A percentile compares a stretch with the other conserved stretches of the same genome.
Conservation (phyloP, 352 stramenopile genomes). For the Aphanomyces astaci region DNA sequence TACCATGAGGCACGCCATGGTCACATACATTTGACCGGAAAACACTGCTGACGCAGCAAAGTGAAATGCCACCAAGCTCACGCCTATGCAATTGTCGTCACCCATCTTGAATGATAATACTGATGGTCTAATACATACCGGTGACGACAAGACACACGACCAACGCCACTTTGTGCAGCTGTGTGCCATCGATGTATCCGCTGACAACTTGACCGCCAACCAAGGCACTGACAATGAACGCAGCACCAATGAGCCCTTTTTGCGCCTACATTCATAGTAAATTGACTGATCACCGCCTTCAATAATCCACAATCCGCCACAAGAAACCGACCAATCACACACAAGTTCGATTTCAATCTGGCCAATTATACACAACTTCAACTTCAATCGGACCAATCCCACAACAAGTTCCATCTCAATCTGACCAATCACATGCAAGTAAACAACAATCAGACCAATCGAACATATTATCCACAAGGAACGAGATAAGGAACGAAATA, state of each 20-base stretch:
- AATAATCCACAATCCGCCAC: too few relatives aligned
- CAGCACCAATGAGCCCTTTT: constrained; percentile 54
- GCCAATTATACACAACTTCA: too few relatives aligned
- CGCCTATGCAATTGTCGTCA: background rate
- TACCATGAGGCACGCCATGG: constrained; percentile 38
- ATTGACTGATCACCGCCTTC: background rate
- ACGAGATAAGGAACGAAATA: too few relatives aligned
- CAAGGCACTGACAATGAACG: constrained; percentile 63
- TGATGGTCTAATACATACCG: constrained; percentile 30
- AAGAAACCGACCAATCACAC: too few relatives aligned
- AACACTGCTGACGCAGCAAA: background rate
- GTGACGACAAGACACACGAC: constrained; percentile 50
- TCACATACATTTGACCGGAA: constrained; percentile 29
- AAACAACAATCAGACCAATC: too few relatives aligned
- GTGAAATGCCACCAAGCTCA: background rate
- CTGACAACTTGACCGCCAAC: constrained; percentile 61
- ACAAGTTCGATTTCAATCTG: too few relatives aligned
- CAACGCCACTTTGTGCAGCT: constrained; percentile 50
- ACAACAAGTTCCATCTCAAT: too few relatives aligned
- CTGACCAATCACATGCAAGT: too few relatives aligned
- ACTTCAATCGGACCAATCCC: too few relatives aligned
- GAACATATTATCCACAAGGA: too few relatives aligned
- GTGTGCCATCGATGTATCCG: constrained; percentile 49
- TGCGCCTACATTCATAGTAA: constrained; percentile 24
- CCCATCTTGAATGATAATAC: constrained; percentile 21